A percentile compares a stretch with the other conserved stretches of the same genome.
Evolutionary conservation across 176 grass and related monocot genomes (phyloP).

Genomic region (Carex myosuroides): DNA sequence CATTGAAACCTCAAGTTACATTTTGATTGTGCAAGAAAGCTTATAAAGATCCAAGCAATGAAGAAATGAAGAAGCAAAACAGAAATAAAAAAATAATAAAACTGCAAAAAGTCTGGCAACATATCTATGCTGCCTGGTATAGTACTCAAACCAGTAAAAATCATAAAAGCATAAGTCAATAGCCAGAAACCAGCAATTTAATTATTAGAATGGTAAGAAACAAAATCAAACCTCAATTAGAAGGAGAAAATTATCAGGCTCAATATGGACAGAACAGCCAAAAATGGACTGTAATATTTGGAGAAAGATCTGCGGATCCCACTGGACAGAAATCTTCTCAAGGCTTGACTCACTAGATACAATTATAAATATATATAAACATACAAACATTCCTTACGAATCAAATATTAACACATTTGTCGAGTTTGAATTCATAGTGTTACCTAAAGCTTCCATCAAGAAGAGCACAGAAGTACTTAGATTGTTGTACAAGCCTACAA

Average conservation of each 20-base stretch:
- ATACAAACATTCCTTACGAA: neutral
- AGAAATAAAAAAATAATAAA: neutral
- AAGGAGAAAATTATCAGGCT: constrained; percentile 8
- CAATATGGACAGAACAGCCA: constrained; percentile 3
- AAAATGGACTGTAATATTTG: neutral
- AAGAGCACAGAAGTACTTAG: neutral
- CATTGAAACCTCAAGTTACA: neutral
- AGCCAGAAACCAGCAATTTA: neutral
- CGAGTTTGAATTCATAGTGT: neutral
- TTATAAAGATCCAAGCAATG: neutral
- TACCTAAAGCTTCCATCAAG: constrained; percentile 11
- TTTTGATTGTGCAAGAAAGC: neutral
- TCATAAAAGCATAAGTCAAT: neutral
- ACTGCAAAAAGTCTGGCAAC: neutral
- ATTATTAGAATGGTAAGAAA: neutral
- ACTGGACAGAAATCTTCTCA: neutral
- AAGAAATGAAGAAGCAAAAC: neutral
- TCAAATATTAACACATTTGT: neutral
- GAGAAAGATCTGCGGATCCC: constrained; percentile 9
- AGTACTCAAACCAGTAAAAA: neutral
- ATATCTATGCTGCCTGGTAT: neutral
- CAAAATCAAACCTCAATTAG: constrained; percentile 1
- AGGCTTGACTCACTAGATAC: constrained; percentile 3
- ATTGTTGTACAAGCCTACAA: constrained; percentile 13
- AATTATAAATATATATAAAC: neutral